Evolutionary conservation across 805 yeast genomes (phyloP), one percentile per base, ranked within the genome.

Genomic region (Candida krabiensis): DNA sequence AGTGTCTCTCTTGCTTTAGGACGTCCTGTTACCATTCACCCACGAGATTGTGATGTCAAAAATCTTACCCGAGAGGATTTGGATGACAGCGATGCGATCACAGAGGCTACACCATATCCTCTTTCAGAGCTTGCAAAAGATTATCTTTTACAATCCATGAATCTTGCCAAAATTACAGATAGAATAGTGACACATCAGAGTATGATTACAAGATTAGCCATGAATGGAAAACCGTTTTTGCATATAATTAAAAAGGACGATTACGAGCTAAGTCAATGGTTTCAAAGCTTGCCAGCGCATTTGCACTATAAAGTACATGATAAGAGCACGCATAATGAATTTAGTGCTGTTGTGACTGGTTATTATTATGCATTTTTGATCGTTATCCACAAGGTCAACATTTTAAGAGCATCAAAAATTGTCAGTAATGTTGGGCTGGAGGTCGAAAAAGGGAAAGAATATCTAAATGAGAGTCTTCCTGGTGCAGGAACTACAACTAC

Each of bases 11-110:
- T 83, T 44, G 67, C 77, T 36, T 75, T 80, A 58, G 93, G 90
- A n/a, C 66, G 90, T 34, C 90, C 91, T 0, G 60, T 74, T 3
- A 69, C 70, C 41, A 80, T 85, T 35, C 82, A 80, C 50, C 64
- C 82, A 40, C 81, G 77, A 34, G 91, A 84, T 54, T 80, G 86
- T 56, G 90, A 85, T 55, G 86, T 83, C 12, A 80, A 80, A 13
- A 80, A 82, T 84, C 57, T 85, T 19, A 69, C 75, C 1, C 56
- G 69, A 14, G 83, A 75, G 0, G 91, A 85, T 57, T 79, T 84
- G 44, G 66, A 74, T 34, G 80, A 79, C 4, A 22, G 23, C n/a
- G 37, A 30, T 9, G 73, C 66, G 48, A 70, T 73, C 34, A 22
- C 35, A 16, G 35, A 30, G 4, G 22, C 33, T 17, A 40, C 42